Evolutionary conservation across 345 rosid species (phyloP), one percentile per base, ranked within the genome.

Genomic region (Odontarrhena argentea): DNA sequence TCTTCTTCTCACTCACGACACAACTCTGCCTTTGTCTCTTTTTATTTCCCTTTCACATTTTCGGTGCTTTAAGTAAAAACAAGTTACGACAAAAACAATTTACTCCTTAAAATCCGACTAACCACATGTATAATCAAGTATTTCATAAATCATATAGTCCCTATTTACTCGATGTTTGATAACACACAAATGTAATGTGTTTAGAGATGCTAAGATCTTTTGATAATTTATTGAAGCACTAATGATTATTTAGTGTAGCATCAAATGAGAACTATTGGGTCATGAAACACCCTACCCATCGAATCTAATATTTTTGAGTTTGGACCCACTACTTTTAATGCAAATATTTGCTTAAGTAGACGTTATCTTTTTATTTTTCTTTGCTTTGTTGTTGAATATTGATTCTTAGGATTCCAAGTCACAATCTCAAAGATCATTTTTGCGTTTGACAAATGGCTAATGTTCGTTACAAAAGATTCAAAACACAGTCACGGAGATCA

Each of bases 1-100:
- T 60, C 65, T 52, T 41, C 69, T 36, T 67, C 67, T 58, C 55
- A 52, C 67, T 58, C 55, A 52, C 12, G 58, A 63, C 69, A 71
- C 51, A 49, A 13, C 63, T 71, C 63, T 71, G 7, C 12, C 37
- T 37, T 46, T 53, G 41, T 61, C 42, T 18, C 25, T 26, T 10
- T 44, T n/a, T 30, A 15, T 60, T 41, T 45, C 50, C 28, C 46
- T 14, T 38, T 54, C 69, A 71, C 59, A 56, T 48, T 71, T 56
- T 64, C 76, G 76, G 76, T 71, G 75, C 58, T 44, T 8, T 38
- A 35, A 1, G 34, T 61, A 2, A 42, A 41, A 13, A 14, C 0
- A 13, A 44, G 1, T 1, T 0, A 44, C 22, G 22, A 18, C 22
- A 13, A 15, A 45, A 15, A 6, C 54, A 46, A 0, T 11, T 9